These are phyloP conservation scores for Amphibolis antarctica DNA, from an alignment of 106 monocot species.

Conservation along the genomic window DNA sequence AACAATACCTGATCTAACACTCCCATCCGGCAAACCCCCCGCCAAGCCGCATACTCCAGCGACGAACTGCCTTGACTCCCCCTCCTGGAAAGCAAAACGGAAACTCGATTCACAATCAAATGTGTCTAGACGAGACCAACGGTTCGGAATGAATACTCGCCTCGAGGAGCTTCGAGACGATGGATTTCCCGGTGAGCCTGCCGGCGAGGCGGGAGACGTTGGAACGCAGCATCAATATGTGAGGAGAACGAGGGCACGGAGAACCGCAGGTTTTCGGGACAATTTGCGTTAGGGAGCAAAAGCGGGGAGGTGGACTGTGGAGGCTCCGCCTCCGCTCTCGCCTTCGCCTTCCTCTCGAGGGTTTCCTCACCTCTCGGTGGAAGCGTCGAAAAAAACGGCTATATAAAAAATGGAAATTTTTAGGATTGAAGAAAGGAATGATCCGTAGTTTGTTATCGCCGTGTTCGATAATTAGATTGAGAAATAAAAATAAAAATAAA, in stretches of 20 bases:
- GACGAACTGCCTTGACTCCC: slow-evolving; percentile 1
- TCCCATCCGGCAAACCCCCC: slow-evolving; percentile 1
- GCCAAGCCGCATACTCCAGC: slow-evolving; percentile 16
- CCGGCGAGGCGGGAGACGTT: slow-evolving; percentile 8
- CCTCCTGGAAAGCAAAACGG: not conserved
- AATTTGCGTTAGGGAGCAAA: not conserved
- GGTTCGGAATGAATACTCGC: not conserved
- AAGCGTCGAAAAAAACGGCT: not conserved
- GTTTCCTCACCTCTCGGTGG: not conserved
- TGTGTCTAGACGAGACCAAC: not conserved
- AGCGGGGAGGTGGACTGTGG: not conserved
- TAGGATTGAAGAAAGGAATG: too few species aligned
- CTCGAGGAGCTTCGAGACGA: slow-evolving; percentile 1
- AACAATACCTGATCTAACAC: slow-evolving; percentile 4
- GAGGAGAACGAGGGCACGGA: not conserved
- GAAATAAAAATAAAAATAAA: too few species aligned
- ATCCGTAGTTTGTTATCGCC: too few species aligned
- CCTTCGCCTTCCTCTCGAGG: not conserved
- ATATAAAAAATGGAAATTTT: not conserved
- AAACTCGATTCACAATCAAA: not conserved
- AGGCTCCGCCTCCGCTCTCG: not conserved
- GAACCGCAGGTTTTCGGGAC: not conserved
- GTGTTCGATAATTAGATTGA: too few species aligned
- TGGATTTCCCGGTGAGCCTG: slow-evolving; percentile 9
- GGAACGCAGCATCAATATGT: slow-evolving; percentile 11